These are phyloP conservation scores for Solanum arcanum DNA, from an alignment of 257 asterid species.

Conservation along the genomic window DNA sequence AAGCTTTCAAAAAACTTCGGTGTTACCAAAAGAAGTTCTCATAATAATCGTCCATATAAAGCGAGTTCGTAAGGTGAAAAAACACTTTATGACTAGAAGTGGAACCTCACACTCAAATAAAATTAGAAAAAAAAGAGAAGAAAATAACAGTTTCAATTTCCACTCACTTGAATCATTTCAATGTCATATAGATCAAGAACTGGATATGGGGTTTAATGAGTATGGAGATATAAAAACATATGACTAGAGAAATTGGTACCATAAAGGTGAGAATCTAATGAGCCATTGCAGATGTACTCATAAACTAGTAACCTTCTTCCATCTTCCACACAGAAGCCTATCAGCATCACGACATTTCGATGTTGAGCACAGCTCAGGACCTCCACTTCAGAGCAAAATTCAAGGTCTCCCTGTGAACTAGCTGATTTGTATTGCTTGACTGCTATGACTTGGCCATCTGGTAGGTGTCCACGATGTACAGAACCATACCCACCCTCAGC, in stretches of 20 bases:
- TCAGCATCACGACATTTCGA: constrained; percentile 82
- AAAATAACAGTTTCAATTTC: background rate
- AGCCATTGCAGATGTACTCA: constrained; percentile 82
- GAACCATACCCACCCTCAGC: constrained; percentile 96
- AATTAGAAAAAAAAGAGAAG: background rate
- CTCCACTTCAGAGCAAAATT: constrained; percentile 86
- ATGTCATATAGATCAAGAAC: background rate
- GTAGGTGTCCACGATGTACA: constrained; percentile 67
- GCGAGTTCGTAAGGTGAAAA: background rate
- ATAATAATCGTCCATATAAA: background rate
- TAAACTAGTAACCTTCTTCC: constrained; percentile 63
- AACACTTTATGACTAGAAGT: background rate
- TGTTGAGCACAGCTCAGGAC: constrained; percentile 93
- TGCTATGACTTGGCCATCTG: constrained; percentile 68
- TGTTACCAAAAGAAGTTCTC: background rate
- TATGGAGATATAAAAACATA: background rate
- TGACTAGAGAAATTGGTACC: constrained; percentile 25
- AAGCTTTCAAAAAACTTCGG: background rate
- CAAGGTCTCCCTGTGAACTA: constrained; percentile 79
- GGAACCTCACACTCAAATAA: background rate
- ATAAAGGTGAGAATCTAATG: constrained; percentile 76
- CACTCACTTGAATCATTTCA: background rate
- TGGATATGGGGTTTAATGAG: background rate
- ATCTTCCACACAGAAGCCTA: constrained; percentile 81
- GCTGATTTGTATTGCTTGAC: constrained; percentile 74